phyloP scores from a whole-genome alignment of 208 protist genomes.

The Crithidia bombi region DNA sequence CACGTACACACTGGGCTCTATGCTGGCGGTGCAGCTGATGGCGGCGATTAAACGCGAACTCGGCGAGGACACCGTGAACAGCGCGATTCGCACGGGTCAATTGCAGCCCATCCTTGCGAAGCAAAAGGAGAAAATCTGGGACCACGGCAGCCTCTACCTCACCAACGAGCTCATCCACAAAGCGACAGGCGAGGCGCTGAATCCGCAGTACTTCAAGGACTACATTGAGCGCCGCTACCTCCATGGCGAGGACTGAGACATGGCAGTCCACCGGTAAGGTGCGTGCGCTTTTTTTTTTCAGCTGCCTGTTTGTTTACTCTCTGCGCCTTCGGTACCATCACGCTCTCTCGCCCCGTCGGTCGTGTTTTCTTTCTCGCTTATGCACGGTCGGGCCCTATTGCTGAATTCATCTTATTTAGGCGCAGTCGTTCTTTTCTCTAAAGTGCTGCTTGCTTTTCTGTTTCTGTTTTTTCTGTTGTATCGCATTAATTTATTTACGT shows the following conservation, averaged over 20 bases:
- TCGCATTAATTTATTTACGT: constrained; percentile 9
- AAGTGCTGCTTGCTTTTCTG: too few relatives aligned
- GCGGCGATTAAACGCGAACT: constrained; percentile 51
- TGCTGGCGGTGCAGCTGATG: constrained; percentile 76
- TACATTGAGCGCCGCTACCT: constrained; percentile 76
- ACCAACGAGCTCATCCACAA: constrained; percentile 75
- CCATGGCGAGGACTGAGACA: constrained; percentile 15
- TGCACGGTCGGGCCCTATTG: too few relatives aligned
- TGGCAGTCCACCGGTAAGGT: too few relatives aligned
- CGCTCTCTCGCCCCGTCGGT: neutral
- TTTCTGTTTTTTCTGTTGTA: constrained; percentile 14
- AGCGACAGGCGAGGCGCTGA: constrained; percentile 72
- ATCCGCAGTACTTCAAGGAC: constrained; percentile 65
- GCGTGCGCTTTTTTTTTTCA: constrained; percentile 1
- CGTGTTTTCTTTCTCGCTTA: too few relatives aligned
- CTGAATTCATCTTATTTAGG: too few relatives aligned
- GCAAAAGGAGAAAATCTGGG: constrained; percentile 66
- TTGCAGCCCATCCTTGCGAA: constrained; percentile 50
- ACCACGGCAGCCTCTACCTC: constrained; percentile 37
- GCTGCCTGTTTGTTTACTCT: too few relatives aligned
- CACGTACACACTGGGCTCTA: constrained; percentile 79
- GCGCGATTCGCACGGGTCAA: constrained; percentile 48
- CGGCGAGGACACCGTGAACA: constrained; percentile 37
- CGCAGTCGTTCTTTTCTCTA: too few relatives aligned
- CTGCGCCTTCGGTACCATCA: too few relatives aligned